A percentile compares a stretch with the other conserved stretches of the same genome.
Evolutionary conservation across 371 early-diverging fungal genomes (phyloP).

Genomic region (Mortierella sp.): DNA sequence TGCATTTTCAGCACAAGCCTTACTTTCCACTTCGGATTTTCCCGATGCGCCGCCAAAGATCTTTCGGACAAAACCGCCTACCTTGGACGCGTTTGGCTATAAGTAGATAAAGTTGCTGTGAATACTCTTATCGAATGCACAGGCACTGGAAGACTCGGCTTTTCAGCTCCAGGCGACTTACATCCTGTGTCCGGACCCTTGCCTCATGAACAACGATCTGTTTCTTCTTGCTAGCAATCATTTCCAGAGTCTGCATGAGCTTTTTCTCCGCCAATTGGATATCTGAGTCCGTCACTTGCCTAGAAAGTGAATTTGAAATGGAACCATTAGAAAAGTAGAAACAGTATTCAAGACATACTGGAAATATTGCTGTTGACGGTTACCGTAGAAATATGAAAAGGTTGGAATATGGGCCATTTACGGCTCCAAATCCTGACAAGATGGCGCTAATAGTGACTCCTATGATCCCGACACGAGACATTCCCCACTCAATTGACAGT

Average conservation of each 20-base stretch:
- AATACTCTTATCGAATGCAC: too few species aligned
- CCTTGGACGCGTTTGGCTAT: conserved; percentile 49
- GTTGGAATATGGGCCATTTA: conserved; percentile 84
- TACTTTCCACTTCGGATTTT: conserved; percentile 47
- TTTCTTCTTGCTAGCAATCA: conserved; percentile 69
- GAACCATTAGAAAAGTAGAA: neutral
- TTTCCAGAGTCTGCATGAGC: conserved; percentile 67
- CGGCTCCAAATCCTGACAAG: conserved; percentile 95
- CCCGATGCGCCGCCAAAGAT: conserved; percentile 54
- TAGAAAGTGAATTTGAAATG: conserved; percentile 8
- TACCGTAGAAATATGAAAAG: conserved; percentile 74
- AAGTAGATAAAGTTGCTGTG: neutral
- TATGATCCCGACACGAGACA: conserved; percentile 85
- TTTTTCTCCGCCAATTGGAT: conserved; percentile 68
- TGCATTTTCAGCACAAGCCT: too few species aligned
- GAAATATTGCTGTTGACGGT: neutral
- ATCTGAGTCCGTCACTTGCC: conserved; percentile 64
- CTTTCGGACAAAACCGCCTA: conserved; percentile 57
- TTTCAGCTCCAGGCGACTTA: conserved; percentile 16
- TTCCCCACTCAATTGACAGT: conserved; percentile 56
- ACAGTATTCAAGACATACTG: neutral
- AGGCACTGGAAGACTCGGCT: too few species aligned
- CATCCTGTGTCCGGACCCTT: conserved; percentile 39
- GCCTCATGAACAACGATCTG: conserved; percentile 58
- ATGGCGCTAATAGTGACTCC: conserved; percentile 94